Evolutionary conservation across 345 rosid species (phyloP), one percentile per base, ranked within the genome.

Genomic region (Eucalyptus pumila): DNA sequence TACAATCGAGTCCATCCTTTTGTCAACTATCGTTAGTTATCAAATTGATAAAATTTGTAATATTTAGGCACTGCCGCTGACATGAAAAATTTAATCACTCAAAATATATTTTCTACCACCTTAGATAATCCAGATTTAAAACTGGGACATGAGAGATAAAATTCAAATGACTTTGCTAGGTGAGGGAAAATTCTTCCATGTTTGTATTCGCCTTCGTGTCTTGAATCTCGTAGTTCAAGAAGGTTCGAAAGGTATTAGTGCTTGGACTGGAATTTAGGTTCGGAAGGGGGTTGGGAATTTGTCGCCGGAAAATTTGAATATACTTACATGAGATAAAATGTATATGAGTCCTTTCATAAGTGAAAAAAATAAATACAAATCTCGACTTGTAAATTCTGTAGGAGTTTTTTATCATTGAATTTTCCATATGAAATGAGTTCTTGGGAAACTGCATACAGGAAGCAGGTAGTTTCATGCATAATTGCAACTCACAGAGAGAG

Each of bases 121-220:
- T 58, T 5, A 11, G 67, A 58, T 58, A 58, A 58, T 24, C n/a
- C 7, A 0, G 7, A 5, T 58, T 58, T 58, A 58, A 58, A 58
- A 58, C n/a, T 10, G 2, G 30, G 14, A 58, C 65, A 26, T 58
- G 4, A 9, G 2, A 58, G 6, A 26, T 58, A 58, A 58, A 58
- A 5, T 10, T 58, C 67, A 27, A 1, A 58, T 58, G 27, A 58
- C 4, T 1, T 26, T 24, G 4, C n/a, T 26, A 58, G 14, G 30
- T 26, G 13, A 26, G 13, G n/a, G n/a, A 58, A 58, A 58, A 58
- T 58, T 58, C 30, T 58, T 58, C 67, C 2, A 26, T 5, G 67
- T 58, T 26, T 26, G 67, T 24, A 27, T 7, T 26, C 0, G n/a
- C 6, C 0, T 27, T 58, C n/a, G 0, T 11, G 30, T 58, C 65